Percentiles rank a stretch among this genome's conserved stretches.
These are phyloP conservation scores for Prunus kanzakura DNA, from an alignment of 306 rosid species.

Conservation along the genomic window DNA sequence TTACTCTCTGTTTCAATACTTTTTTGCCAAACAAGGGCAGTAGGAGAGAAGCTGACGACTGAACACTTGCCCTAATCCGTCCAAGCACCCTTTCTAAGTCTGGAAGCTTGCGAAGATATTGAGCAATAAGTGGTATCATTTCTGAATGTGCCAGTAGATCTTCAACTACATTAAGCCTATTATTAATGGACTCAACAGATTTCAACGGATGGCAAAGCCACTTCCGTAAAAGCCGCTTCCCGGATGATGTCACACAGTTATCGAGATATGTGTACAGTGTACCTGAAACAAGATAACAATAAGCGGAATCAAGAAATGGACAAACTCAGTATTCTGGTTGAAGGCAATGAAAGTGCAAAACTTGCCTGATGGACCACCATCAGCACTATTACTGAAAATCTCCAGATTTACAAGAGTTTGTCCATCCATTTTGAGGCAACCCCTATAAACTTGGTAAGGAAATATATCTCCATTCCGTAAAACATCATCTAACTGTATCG, in stretches of 20 bases:
- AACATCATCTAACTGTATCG: constrained; percentile 68
- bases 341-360: constrained; percentile 21
- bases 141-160: constrained; percentile 52
- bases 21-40: constrained; percentile 67
- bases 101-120: constrained; percentile 71
- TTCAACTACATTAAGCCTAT: constrained; percentile 79
- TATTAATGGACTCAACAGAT: constrained; percentile 65
- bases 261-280: constrained; percentile 80
- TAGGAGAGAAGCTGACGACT: constrained; percentile 60
- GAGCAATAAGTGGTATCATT: constrained; percentile 53
- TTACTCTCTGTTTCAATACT: constrained; percentile 79
- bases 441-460: constrained; percentile 77
- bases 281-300: constrained; percentile 53
- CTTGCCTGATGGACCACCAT: constrained; percentile 84
- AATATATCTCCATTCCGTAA: constrained; percentile 67
- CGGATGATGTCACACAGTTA: constrained; percentile 77
- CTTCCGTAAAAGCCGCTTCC: constrained; percentile 79
- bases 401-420: constrained; percentile 90
- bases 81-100: constrained; percentile 88
- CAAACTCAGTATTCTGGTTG: constrained; percentile 8
- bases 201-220: constrained; percentile 92
- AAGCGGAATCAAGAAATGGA: neutral
- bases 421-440: constrained; percentile 96
- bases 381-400: constrained; percentile 77
- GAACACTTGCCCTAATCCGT: constrained; percentile 64